Conservation (phyloP, 257 asterid species). For the Thymus quinquecostatus region DNA sequence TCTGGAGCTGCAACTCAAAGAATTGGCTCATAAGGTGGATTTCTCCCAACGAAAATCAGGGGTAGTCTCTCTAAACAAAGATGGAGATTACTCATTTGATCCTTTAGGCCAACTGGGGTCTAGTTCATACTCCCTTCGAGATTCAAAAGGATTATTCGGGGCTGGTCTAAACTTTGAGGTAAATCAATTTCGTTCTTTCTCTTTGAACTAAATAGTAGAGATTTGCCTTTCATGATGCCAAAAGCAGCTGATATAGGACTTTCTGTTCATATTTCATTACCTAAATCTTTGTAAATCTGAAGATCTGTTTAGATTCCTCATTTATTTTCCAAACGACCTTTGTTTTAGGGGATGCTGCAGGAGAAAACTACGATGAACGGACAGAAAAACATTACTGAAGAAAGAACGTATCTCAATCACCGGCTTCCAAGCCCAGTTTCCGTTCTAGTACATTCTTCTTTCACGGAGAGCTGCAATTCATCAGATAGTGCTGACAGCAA, state of each 20-base stretch:
- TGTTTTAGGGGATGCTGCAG: slow-evolving; percentile 43
- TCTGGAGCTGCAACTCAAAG: slow-evolving; percentile 78
- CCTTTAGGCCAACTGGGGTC: slow-evolving; percentile 33
- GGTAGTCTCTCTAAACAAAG: slow-evolving; percentile 31
- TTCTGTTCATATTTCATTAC: not conserved
- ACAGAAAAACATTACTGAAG: slow-evolving; percentile 40
- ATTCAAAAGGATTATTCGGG: slow-evolving; percentile 36
- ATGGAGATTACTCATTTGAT: slow-evolving; percentile 39
- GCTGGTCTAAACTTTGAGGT: slow-evolving; percentile 48
- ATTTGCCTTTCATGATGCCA: not conserved
- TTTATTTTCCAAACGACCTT: not conserved
- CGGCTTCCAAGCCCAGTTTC: slow-evolving; percentile 63
- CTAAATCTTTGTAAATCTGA: not conserved
- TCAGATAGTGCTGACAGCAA: slow-evolving; percentile 53
- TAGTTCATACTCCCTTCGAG: slow-evolving; percentile 37
- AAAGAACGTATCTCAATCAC: slow-evolving; percentile 40
- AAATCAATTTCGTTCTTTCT: not conserved
- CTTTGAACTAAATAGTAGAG: not conserved
- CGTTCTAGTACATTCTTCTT: slow-evolving; percentile 49
- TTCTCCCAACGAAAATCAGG: slow-evolving; percentile 47
- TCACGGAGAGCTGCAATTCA: slow-evolving; percentile 50
- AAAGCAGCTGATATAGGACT: not conserved
- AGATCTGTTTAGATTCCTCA: not conserved
- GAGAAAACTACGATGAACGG: slow-evolving; percentile 35
- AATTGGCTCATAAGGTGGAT: slow-evolving; percentile 64